phyloP scores from a whole-genome alignment of 2,329 filamentous ascomycete genomes.

The Fusarium caatingaense region DNA sequence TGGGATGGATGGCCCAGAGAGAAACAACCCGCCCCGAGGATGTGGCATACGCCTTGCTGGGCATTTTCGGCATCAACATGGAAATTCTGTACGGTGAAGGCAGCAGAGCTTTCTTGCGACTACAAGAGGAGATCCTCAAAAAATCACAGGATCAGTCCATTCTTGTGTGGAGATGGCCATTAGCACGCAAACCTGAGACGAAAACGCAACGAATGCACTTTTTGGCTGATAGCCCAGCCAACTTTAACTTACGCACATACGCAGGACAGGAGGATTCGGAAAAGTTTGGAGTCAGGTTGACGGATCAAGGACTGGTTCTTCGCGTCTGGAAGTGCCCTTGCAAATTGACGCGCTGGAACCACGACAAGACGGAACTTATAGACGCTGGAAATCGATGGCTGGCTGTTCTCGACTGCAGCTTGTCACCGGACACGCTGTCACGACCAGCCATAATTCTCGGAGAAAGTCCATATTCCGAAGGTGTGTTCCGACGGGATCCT shows the following conservation, averaged over 20 bases:
- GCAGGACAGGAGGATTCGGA: slow-evolving; percentile 42
- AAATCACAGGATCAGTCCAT: slow-evolving; percentile 51
- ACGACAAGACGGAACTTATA: slow-evolving; percentile 38
- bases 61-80: slow-evolving; percentile 52
- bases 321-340: slow-evolving; percentile 46
- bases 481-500: slow-evolving; percentile 38
- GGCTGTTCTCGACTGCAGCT: slow-evolving; percentile 46
- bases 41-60: slow-evolving; percentile 51
- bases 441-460: slow-evolving; percentile 43
- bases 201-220: slow-evolving; percentile 41
- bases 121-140: slow-evolving; percentile 53
- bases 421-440: slow-evolving; percentile 44
- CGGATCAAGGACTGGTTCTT: slow-evolving; percentile 41
- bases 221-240: slow-evolving; percentile 41
- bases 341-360: slow-evolving; percentile 38
- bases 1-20: slow-evolving; percentile 52
- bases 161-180: slow-evolving; percentile 47
- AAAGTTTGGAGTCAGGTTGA: slow-evolving; percentile 40
- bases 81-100: slow-evolving; percentile 53
- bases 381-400: slow-evolving; percentile 41
- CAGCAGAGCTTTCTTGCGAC: slow-evolving; percentile 48
- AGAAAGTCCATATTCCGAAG: slow-evolving; percentile 35
- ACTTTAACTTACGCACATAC: slow-evolving; percentile 45
- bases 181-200: slow-evolving; percentile 24
- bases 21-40: slow-evolving; percentile 49